Base-by-base conservation (phyloP, 2,329 filamentous ascomycete genomes). In the Pseudovirgaria hyperparasitica region DNA sequence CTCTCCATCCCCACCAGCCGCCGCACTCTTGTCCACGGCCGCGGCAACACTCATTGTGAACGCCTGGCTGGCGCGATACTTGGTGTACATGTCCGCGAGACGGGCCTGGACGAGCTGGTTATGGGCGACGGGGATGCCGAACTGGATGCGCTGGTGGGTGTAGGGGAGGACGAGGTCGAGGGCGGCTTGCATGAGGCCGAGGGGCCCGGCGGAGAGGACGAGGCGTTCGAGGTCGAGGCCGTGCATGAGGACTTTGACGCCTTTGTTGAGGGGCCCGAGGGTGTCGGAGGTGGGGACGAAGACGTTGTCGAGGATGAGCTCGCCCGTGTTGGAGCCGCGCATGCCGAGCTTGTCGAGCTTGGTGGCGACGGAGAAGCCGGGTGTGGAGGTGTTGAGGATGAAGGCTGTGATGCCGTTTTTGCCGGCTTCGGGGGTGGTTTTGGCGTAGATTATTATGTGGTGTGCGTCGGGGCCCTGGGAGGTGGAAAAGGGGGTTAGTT, bases 321-420 rank as follows among this genome's bases (percentile, higher is more conserved):
- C 90, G 43, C 90, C 90, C 0, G 90, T 96, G 58, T 94, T 94
- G 41, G 81, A 90, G 32, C 90, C 90, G 31, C 90, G 73, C 90
- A 98, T 98, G 40, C 90, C 90, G 55, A 98, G 78, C 62, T 98
- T 96, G 65, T 96, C 87, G 11, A 96, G 73, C 58, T 96, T 96
- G 35, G 82, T 70, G 5, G 84, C 75, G 43, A 84, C 86, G 36
- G 74, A 79, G 62, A 94, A 96, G 22, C 90, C 87, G 19, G 72
- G 58, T 19, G 68, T 62, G 7, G 54, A 45, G 4, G 69, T 72
- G 41, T 92, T 77, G 20, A 96, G 81, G 18, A 98, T 67, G 59
- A 96, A 94, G 6, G 87, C 87, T 1, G 87, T 93, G 52, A 98
- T 93, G 30, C 90, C 90, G 58, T 87, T 92, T 37, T 78, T 82